phyloP scores from a whole-genome alignment of 129 eudicot genomes.

The Helianthus tuberosus region DNA sequence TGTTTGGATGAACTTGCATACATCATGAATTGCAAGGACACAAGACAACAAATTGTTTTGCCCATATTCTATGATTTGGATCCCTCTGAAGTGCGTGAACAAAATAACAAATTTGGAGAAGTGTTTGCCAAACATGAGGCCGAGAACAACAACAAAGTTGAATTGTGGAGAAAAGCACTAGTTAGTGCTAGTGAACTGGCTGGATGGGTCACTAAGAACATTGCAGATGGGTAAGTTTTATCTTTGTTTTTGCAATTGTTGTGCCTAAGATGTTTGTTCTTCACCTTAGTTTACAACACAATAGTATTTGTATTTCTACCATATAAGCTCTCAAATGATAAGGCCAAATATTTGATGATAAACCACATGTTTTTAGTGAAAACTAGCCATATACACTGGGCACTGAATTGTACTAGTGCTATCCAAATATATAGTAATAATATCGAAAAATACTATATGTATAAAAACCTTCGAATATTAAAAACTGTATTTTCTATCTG shows the following conservation, averaged over 20 bases:
- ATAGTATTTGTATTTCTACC: not conserved
- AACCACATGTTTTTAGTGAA: too few species aligned
- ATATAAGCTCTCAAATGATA: not conserved
- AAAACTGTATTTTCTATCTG: too few species aligned
- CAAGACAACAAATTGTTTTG: not conserved
- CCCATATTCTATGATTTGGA: conserved; percentile 9
- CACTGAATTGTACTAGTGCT: too few species aligned
- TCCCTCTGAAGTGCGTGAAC: not conserved
- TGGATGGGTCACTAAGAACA: not conserved
- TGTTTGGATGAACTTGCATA: conserved; percentile 13
- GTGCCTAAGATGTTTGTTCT: not conserved
- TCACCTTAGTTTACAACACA: not conserved
- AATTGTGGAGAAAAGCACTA: conserved; percentile 11
- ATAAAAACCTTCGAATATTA: too few species aligned
- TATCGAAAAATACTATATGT: too few species aligned
- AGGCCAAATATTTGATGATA: not conserved
- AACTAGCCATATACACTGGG: too few species aligned
- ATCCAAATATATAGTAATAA: too few species aligned
- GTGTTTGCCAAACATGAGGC: conserved; percentile 7
- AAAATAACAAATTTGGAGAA: not conserved
- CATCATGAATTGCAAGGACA: not conserved
- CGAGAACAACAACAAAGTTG: not conserved
- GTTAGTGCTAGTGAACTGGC: not conserved
- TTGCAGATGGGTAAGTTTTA: not conserved
- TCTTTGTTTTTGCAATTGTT: not conserved